Evolutionary conservation across 805 yeast species (phyloP), one percentile per base, ranked within the genome.

Genomic region (Pichia cabralensis): DNA sequence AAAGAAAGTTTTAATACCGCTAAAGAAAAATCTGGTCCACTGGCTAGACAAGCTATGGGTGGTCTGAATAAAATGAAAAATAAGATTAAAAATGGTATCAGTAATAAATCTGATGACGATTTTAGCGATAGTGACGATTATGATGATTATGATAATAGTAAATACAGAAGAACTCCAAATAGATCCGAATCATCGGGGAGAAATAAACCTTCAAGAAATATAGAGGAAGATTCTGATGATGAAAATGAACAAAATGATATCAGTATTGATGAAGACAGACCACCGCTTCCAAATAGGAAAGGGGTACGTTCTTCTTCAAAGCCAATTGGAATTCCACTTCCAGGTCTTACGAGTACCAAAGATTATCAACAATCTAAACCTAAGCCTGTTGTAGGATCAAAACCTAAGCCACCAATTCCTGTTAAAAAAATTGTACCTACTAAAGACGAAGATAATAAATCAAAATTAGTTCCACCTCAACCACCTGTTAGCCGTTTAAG

Each of bases 251-350:
- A 29, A 17, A 17, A 30, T 8, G 39, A 45, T 30, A 25, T 19
- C 6, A 38, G 39, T 28, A 33, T 35, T n/a, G 50, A 45, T 19
- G 55, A 48, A 31, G 55, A 51, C 24, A 44, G 48, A 25, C 55
- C 53, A n/a, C 42, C 46, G 11, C 33, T 49, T 20, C 55, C 56
- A 11, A 30, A 35, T 12, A 42, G 55, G 29, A 52, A 43, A 12
- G n/a, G n/a, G n/a, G n/a, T n/a, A n/a, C n/a, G n/a, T n/a, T 30
- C 31, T 8, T 18, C 21, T 17, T 16, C 30, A 25, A 31, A 25
- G 9, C n/a, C 28, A 7, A 34, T 18, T 7, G 38, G 44, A n/a
- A n/a, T 22, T 15, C 36, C 37, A 12, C 22, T 31, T 13, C 35
- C 41, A 6, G 39, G 37, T 5, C 23, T 33, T n/a, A 24, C 35